phyloP scores from a whole-genome alignment of 257 asterid genomes.

The Anisodus tanguticus region DNA sequence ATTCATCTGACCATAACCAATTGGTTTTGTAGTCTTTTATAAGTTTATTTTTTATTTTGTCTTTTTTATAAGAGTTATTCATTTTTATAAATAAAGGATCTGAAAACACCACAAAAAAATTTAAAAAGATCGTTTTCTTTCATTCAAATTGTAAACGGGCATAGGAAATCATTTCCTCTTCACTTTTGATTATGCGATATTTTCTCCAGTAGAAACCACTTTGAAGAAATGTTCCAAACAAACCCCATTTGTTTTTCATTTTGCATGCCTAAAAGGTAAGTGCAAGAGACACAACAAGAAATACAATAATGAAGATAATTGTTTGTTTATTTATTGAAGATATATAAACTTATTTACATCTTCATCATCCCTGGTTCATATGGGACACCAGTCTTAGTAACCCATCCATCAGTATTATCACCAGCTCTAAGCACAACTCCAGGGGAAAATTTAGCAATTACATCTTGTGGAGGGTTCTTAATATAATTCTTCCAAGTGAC shows the following conservation, averaged over 20 bases:
- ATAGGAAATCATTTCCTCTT: no score
- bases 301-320: neutral
- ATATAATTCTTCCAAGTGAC: constrained; percentile 33
- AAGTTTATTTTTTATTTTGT: no score
- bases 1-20: no score
- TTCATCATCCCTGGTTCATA: constrained; percentile 34
- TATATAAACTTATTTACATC: constrained; percentile 10
- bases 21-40: no score
- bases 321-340: neutral
- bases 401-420: constrained; percentile 30
- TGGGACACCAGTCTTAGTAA: constrained; percentile 29
- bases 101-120: no score
- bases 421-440: constrained; percentile 28
- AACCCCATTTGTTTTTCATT: neutral
- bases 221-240: no score
- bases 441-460: constrained; percentile 36
- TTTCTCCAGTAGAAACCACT: no score
- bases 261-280: neutral
- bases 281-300: neutral
- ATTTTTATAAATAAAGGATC: no score
- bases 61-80: no score
- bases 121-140: no score
- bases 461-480: constrained; percentile 26
- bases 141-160: no score
- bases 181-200: no score